A percentile compares a stretch with the other conserved stretches of the same genome.
Conservation (phyloP, 352 stramenopile genomes). For the Phytophthora sansomeana region DNA sequence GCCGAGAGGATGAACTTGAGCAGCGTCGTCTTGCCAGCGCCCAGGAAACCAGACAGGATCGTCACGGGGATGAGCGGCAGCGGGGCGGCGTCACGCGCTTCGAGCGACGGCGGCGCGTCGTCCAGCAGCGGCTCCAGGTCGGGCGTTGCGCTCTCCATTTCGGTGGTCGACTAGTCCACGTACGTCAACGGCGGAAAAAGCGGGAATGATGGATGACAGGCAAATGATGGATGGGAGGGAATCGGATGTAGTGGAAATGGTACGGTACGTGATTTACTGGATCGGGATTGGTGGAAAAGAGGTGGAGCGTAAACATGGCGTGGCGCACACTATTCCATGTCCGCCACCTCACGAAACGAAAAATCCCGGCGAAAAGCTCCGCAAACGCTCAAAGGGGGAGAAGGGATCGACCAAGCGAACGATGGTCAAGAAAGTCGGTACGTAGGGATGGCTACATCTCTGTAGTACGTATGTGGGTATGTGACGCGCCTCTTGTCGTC, state of each 20-base stretch:
- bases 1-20: conserved; percentile 97
- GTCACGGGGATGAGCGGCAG: conserved; percentile 86
- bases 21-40: conserved; percentile 97
- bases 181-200: not conserved
- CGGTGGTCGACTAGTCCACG: not conserved
- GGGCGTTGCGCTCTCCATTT: not conserved
- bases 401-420: not conserved
- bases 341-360: conserved; percentile 24
- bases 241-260: not conserved
- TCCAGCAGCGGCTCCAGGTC: conserved; percentile 14
- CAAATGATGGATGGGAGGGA: conserved; percentile 11
- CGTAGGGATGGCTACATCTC: conserved; percentile 5
- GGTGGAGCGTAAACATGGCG: conserved; percentile 18
- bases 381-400: conserved; percentile 21
- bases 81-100: conserved; percentile 1
- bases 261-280: not conserved
- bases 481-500: not conserved
- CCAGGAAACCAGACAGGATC: conserved; percentile 96
- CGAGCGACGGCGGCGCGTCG: conserved; percentile 19
- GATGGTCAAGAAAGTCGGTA: conserved; percentile 75
- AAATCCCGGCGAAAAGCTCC: conserved; percentile 34
- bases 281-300: not conserved
- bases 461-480: not conserved
- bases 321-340: not conserved
- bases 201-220: not conserved